A percentile compares a stretch with the other conserved stretches of the same genome.
Conservation (phyloP, 768 basidiomycete genomes). For the Mycena olivaceomarginata region DNA sequence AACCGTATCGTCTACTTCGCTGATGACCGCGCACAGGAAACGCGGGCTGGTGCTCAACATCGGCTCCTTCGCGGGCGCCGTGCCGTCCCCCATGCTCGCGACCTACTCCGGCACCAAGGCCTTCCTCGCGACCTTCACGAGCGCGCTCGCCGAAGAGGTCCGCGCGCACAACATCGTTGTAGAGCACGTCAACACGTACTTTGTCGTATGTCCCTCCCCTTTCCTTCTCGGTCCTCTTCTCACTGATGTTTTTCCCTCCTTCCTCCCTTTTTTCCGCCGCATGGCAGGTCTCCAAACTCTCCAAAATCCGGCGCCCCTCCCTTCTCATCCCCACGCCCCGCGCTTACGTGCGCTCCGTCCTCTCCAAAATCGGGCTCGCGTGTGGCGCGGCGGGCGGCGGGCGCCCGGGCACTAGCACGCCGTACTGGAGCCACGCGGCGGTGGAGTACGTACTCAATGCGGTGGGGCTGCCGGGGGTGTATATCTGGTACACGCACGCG, state of each 20-base stretch:
- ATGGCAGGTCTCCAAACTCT: slow-evolving; percentile 91
- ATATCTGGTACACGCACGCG: slow-evolving; percentile 77
- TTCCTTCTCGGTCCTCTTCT: slow-evolving; percentile 3
- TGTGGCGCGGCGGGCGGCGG: slow-evolving; percentile 87
- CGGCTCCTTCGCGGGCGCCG: slow-evolving; percentile 92
- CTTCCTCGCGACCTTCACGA: slow-evolving; percentile 90
- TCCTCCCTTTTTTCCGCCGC: too few species aligned
- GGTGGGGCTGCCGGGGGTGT: slow-evolving; percentile 70
- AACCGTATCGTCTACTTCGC: neutral
- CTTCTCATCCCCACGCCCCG: slow-evolving; percentile 83
- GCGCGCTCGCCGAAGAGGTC: slow-evolving; percentile 92
- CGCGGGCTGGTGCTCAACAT: slow-evolving; percentile 93
- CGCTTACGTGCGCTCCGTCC: slow-evolving; percentile 84
- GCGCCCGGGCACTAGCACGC: slow-evolving; percentile 67
- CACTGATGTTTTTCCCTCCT: slow-evolving; percentile 10
- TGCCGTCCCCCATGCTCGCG: slow-evolving; percentile 95
- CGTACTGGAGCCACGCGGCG: slow-evolving; percentile 89
- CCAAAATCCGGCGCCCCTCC: slow-evolving; percentile 89
- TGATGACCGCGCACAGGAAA: slow-evolving; percentile 67
- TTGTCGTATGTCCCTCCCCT: slow-evolving; percentile 79
- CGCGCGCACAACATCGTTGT: slow-evolving; percentile 84
- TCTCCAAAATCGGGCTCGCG: slow-evolving; percentile 81
- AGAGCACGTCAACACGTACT: slow-evolving; percentile 93
- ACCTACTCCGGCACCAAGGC: slow-evolving; percentile 96
- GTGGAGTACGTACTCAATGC: slow-evolving; percentile 77